Evolutionary conservation across 225 moss, liverwort and hornwort genomes (phyloP), one percentile per base, ranked within the genome.

Genomic region (Pleurozium schreberi): DNA sequence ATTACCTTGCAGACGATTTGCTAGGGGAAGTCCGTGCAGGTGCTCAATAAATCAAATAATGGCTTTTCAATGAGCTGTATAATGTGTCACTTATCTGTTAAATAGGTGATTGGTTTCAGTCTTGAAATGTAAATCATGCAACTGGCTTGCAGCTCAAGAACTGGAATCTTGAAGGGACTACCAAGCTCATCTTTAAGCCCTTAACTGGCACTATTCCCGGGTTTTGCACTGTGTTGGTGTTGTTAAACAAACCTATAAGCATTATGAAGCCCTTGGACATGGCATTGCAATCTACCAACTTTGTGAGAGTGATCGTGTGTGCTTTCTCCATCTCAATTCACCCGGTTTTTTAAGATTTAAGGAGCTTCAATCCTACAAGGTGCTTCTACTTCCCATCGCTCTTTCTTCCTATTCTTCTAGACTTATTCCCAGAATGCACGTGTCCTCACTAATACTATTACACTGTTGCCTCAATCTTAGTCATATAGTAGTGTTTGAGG

Each of bases 101-200:
- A 49, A 57, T 50, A 30, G 8, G 40, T 84, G 23, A 14, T 42
- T 78, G 43, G 58, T 77, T 62, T 31, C 43, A 38, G 59, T 63
- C 70, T 20, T 74, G 33, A 83, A 17, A 40, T 62, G 23, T 67
- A n/a, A 66, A 31, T 55, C 55, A 43, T 52, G 49, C n/a, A 18
- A 82, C 43, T 66, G 82, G 23, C 22, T 86, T 89, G 83, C 97
- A 98, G 98, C 91, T 97, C 45, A 96, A 95, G 71, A 93, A 98
- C 42, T 93, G 91, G 84, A 89, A 90, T 62, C 88, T 96, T 76
- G 92, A 91, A 75, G 98, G 96, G 61, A 95, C 83, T n/a, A 88
- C 95, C 8, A 98, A 94, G 88, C 93, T 98, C 79, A 95, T 98
- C 33, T 89, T 98, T 74, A 98, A 97, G 91, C 98, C 98, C 50